These are phyloP conservation scores for Ilex asprella DNA, from an alignment of 257 asterid genomes.

Conservation along the genomic window DNA sequence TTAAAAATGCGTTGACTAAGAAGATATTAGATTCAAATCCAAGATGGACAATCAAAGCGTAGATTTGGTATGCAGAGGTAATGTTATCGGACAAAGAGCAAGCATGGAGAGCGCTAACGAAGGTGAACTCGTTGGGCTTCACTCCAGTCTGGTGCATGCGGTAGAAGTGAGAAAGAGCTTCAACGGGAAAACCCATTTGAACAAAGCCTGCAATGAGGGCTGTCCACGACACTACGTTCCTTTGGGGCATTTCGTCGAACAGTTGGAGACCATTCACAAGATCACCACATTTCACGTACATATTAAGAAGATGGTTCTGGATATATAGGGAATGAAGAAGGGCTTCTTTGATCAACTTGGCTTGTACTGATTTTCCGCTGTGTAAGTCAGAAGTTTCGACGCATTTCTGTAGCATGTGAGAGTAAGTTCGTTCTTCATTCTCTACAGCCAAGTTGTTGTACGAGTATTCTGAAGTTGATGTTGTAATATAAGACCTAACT, in stretches of 20 bases:
- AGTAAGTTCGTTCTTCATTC: constrained; percentile 20
- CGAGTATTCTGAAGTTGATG: not conserved
- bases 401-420: constrained; percentile 35
- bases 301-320: constrained; percentile 44
- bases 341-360: constrained; percentile 35
- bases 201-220: constrained; percentile 61
- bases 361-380: constrained; percentile 36
- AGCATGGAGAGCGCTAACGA: constrained; percentile 65
- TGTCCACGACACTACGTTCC: constrained; percentile 68
- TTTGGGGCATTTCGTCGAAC: constrained; percentile 66
- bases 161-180: constrained; percentile 43
- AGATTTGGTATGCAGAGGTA: constrained; percentile 41
- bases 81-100: constrained; percentile 43
- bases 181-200: constrained; percentile 45
- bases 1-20: constrained; percentile 48
- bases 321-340: constrained; percentile 26
- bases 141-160: constrained; percentile 41
- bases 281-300: constrained; percentile 51
- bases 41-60: constrained; percentile 39
- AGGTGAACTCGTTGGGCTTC: constrained; percentile 55
- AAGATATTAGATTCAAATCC: constrained; percentile 54
- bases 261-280: constrained; percentile 25
- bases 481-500: not conserved
- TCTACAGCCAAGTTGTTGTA: not conserved
- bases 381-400: constrained; percentile 25